A percentile compares a stretch with the other conserved stretches of the same genome.
Evolutionary conservation across 805 yeast genomes (phyloP).

Genomic region (Wickerhamiella sergipiensis): DNA sequence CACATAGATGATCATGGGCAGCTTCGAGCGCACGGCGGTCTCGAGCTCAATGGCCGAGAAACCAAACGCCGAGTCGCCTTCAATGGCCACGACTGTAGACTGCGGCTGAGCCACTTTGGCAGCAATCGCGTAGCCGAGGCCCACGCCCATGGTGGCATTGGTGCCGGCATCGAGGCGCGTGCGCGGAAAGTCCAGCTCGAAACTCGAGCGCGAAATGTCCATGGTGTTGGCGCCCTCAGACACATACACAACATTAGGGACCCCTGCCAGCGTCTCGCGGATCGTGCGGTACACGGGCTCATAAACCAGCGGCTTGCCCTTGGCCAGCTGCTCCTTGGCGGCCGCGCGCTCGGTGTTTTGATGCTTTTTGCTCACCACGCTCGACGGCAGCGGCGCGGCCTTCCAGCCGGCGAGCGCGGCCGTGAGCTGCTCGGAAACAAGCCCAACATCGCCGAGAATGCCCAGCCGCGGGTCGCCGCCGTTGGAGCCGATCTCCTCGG

Average conservation of each 20-base stretch:
- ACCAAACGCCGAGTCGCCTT: slow-evolving; percentile 71
- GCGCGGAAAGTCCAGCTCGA: slow-evolving; percentile 39
- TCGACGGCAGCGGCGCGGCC: slow-evolving; percentile 23
- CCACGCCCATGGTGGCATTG: slow-evolving; percentile 68
- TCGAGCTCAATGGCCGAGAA: slow-evolving; percentile 63
- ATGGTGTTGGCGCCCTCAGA: slow-evolving; percentile 70
- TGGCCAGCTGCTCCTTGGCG: slow-evolving; percentile 23
- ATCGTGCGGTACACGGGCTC: slow-evolving; percentile 40
- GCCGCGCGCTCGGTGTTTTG: slow-evolving; percentile 26
- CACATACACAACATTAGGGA: slow-evolving; percentile 30
- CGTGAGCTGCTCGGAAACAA: slow-evolving; percentile 28
- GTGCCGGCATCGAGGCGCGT: slow-evolving; percentile 59
- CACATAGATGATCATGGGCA: slow-evolving; percentile 46
- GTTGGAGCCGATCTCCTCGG: slow-evolving; percentile 41
- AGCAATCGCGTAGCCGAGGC: slow-evolving; percentile 56
- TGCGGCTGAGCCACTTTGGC: slow-evolving; percentile 36
- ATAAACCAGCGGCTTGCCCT: slow-evolving; percentile 30
- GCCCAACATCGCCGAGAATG: slow-evolving; percentile 41
- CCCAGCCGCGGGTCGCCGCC: slow-evolving; percentile 29
- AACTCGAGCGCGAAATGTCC: slow-evolving; percentile 55
- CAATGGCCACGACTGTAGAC: slow-evolving; percentile 40
- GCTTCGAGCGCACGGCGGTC: slow-evolving; percentile 41
- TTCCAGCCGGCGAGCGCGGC: slow-evolving; percentile 23
- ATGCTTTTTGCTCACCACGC: slow-evolving; percentile 16
- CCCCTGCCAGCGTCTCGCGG: slow-evolving; percentile 27